Base-by-base conservation (phyloP, 352 stramenopile species). In the Thalassiosira livingstoniorum region DNA sequence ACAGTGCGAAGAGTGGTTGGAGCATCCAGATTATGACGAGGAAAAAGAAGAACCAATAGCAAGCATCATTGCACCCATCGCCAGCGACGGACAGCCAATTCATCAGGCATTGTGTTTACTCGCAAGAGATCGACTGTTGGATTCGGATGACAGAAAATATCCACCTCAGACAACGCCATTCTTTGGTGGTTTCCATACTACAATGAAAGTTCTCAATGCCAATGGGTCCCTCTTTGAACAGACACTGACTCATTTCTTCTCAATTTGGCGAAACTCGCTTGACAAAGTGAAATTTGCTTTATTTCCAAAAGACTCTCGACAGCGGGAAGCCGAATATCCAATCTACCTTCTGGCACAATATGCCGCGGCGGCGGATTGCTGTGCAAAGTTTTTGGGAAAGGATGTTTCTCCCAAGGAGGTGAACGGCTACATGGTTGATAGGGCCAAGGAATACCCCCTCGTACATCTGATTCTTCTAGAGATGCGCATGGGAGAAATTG, bases 211-310 rank as follows among this genome's bases (percentile, higher is more conserved):
- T 29, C 37, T 55, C 27, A 78, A 78, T 43, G 54, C 29, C 11
- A 27, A 31, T 25, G 69, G 69, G 51, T 21, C 35, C 11, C 51
- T 78, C 55, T 78, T 78, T 60, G 55, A 34, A 2, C 65, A 78
- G 11, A 62, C 70, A 13, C 3, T 70, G 2, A n/a, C 4, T 4
- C 0, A 32, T n/a, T 78, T 78, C 29, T 61, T 62, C 13, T 10
- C 2, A 1, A 27, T 23, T 35, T 78, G 69, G 69, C 4, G 69
- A 61, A 39, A 78, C 31, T 70, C 55, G 11, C 4, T 61, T n/a
- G 18, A 43, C 5, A 69, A 62, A 29, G 31, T 70, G 4, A 34
- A 45, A n/a, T 78, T 55, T 55, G 62, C 70, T 32, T 29, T 69
- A 29, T 63, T 47, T 45, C 69, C 69, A 62, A 37, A 2, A 11